Evolutionary conservation across 176 grass and related monocot genomes (phyloP).

Genomic region (Cocos nucifera): DNA sequence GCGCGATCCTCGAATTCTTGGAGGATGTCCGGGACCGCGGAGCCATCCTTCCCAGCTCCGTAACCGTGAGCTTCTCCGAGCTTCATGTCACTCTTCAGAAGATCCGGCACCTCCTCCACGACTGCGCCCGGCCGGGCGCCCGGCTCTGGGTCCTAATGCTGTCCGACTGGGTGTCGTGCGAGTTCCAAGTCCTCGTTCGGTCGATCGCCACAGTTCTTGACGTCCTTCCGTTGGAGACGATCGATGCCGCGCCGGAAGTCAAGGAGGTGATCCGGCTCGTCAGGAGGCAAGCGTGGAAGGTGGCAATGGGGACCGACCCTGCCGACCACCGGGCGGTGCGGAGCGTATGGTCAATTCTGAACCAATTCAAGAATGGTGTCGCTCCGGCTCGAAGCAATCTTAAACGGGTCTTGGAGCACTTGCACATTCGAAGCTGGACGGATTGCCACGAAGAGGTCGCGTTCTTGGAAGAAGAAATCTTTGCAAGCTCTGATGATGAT

Average conservation of each 20-base stretch:
- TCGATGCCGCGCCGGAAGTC: conserved; percentile 25
- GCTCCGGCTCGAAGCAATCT: conserved; percentile 36
- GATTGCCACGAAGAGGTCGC: conserved; percentile 69
- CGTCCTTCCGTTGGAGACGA: conserved; percentile 26
- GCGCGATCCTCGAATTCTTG: conserved; percentile 44
- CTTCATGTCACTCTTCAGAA: conserved; percentile 83
- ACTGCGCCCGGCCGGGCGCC: conserved; percentile 42
- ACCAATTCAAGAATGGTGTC: conserved; percentile 50
- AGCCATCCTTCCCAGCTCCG: conserved; percentile 16
- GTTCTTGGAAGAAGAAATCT: conserved; percentile 42
- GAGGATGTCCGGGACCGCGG: conserved; percentile 40
- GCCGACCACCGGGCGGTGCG: conserved; percentile 26
- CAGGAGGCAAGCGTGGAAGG: conserved; percentile 44
- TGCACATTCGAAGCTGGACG: conserved; percentile 48
- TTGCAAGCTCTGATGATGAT: conserved; percentile 17
- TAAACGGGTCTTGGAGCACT: conserved; percentile 39
- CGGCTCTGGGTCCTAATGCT: conserved; percentile 61
- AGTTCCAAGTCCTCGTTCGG: conserved; percentile 42
- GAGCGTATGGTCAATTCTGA: conserved; percentile 46
- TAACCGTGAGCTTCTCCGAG: conserved; percentile 59
- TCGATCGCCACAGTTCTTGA: conserved; percentile 58
- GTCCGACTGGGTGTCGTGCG: conserved; percentile 32
- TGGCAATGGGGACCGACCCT: conserved; percentile 21
- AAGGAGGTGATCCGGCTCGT: conserved; percentile 53
- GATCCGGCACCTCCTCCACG: conserved; percentile 44